These are phyloP conservation scores for Neonectria hederae DNA, from an alignment of 2,329 filamentous ascomycete species.

Conservation along the genomic window DNA sequence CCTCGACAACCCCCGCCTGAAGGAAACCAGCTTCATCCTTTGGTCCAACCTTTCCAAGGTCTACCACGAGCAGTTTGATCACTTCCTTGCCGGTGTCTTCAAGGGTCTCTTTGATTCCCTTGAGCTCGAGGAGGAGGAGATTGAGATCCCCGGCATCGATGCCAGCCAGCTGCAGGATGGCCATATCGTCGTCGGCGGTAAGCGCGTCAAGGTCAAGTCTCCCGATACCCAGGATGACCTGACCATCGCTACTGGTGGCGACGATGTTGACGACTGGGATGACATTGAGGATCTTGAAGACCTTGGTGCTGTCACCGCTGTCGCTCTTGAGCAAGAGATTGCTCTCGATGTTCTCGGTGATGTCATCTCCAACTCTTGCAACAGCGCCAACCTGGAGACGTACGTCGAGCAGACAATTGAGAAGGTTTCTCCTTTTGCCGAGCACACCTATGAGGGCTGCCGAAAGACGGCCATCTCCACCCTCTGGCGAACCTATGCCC, in stretches of 20 bases:
- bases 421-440: constrained; percentile 79
- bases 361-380: constrained; percentile 86
- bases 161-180: constrained; percentile 74
- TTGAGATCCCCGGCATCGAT: constrained; percentile 73
- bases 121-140: constrained; percentile 88
- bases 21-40: constrained; percentile 96
- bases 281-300: constrained; percentile 85
- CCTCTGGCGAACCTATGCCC: constrained; percentile 91
- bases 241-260: constrained; percentile 64
- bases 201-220: constrained; percentile 82
- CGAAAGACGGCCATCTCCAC: constrained; percentile 92
- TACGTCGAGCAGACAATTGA: constrained; percentile 92
- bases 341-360: constrained; percentile 95
- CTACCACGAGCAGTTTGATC: constrained; percentile 83
- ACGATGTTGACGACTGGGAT: constrained; percentile 60
- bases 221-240: constrained; percentile 65
- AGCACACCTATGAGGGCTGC: constrained; percentile 92
- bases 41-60: constrained; percentile 96
- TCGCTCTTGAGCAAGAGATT: constrained; percentile 97
- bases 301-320: constrained; percentile 84
- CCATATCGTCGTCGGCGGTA: constrained; percentile 80
- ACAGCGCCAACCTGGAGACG: constrained; percentile 74
- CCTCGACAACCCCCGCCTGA: constrained; percentile 88
- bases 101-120: constrained; percentile 85
- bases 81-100: constrained; percentile 81